Percentiles rank a stretch among this genome's conserved stretches.
Conservation (phyloP, 2,329 filamentous ascomycete genomes). For the Trichoderma asperellum region DNA sequence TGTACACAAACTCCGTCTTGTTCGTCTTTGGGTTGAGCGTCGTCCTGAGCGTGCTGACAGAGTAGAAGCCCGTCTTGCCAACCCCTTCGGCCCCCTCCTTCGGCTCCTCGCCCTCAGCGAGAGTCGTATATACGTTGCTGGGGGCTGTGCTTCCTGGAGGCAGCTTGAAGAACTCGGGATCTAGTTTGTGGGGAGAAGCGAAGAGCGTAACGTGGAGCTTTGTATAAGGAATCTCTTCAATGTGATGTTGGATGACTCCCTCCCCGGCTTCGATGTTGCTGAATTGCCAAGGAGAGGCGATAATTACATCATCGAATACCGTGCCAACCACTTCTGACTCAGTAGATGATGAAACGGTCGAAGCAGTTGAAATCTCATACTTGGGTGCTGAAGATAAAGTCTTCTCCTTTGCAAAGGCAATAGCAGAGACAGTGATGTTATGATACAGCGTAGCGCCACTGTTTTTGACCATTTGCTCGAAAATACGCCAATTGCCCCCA, state of each 20-base stretch:
- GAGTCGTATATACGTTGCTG: slow-evolving; percentile 79
- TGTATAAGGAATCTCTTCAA: slow-evolving; percentile 84
- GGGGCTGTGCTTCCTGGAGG: slow-evolving; percentile 63
- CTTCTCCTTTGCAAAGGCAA: slow-evolving; percentile 54
- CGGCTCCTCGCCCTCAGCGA: slow-evolving; percentile 62
- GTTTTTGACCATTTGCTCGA: slow-evolving; percentile 73
- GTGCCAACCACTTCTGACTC: slow-evolving; percentile 50
- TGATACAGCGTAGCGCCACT: slow-evolving; percentile 65
- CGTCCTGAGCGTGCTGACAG: slow-evolving; percentile 72
- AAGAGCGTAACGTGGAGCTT: slow-evolving; percentile 89
- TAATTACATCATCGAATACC: slow-evolving; percentile 76
- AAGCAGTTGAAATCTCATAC: slow-evolving; percentile 50
- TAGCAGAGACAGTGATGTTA: slow-evolving; percentile 68
- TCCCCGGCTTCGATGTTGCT: slow-evolving; percentile 68
- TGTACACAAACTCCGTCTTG: slow-evolving; percentile 62
- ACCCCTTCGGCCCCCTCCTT: slow-evolving; percentile 59
- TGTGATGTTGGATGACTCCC: slow-evolving; percentile 66
- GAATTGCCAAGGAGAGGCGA: slow-evolving; percentile 84
- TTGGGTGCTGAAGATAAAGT: slow-evolving; percentile 46
- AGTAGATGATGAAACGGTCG: slow-evolving; percentile 35
- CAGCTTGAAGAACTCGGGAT: slow-evolving; percentile 72
- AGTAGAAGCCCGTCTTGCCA: slow-evolving; percentile 81
- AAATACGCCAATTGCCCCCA: slow-evolving; percentile 95
- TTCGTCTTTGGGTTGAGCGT: slow-evolving; percentile 63
- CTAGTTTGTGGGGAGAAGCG: slow-evolving; percentile 74